phyloP scores from a whole-genome alignment of 106 monocot genomes.

The Dendrobium catenatum region DNA sequence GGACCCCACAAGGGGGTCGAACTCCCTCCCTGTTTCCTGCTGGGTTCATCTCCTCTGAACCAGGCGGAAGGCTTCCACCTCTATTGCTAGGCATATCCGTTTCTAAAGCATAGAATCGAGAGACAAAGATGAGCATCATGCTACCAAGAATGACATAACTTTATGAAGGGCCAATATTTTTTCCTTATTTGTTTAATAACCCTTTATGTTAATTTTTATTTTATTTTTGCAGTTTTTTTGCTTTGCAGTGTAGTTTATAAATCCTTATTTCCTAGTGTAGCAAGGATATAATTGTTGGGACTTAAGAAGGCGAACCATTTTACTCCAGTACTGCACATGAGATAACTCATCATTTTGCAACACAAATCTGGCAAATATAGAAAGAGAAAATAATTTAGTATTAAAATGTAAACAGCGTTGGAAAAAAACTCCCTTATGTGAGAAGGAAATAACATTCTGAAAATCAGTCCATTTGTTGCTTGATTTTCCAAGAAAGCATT shows the following conservation, averaged over 20 bases:
- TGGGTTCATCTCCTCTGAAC: too few relatives aligned
- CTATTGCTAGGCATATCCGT: too few relatives aligned
- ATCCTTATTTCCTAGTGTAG: neutral
- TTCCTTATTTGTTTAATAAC: too few relatives aligned
- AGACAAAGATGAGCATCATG: too few relatives aligned
- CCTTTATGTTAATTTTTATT: too few relatives aligned
- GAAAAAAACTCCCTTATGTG: neutral
- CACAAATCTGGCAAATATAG: neutral
- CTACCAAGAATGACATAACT: too few relatives aligned
- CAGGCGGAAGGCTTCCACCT: too few relatives aligned
- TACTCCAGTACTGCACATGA: neutral
- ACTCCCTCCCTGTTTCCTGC: too few relatives aligned
- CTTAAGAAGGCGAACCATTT: neutral
- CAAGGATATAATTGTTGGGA: neutral
- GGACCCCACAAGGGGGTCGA: too few relatives aligned
- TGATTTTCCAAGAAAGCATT: slow-evolving; percentile 2
- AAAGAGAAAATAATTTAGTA: neutral
- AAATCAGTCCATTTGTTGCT: neutral
- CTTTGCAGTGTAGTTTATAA: neutral
- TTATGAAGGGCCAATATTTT: too few relatives aligned
- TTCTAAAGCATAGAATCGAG: too few relatives aligned
- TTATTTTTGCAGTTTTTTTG: too few relatives aligned
- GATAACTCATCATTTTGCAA: neutral
- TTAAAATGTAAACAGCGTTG: neutral
- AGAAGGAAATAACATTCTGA: neutral